phyloP scores from a whole-genome alignment of 257 asterid species.

The Solanum etuberosum region DNA sequence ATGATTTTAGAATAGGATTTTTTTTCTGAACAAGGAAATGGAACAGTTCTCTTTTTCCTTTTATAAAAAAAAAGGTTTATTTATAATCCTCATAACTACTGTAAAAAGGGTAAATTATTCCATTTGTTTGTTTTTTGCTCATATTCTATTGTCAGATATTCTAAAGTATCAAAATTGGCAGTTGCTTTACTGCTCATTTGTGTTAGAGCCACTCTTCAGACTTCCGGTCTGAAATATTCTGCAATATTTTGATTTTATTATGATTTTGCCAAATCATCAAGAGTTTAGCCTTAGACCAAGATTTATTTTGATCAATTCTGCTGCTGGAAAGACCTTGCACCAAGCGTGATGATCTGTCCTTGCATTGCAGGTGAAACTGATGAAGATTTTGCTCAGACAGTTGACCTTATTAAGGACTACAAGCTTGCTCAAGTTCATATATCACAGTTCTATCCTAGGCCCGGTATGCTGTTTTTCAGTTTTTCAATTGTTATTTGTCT shows the following conservation, averaged over 20 bases:
- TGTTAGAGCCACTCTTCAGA: background rate
- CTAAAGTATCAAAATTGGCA: background rate
- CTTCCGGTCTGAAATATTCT: background rate
- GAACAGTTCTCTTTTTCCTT: background rate
- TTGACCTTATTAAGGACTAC: slow-evolving; percentile 71
- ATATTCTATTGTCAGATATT: background rate
- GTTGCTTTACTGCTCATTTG: background rate
- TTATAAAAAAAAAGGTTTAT: background rate
- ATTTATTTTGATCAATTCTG: background rate
- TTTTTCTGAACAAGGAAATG: background rate
- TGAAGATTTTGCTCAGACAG: slow-evolving; percentile 73
- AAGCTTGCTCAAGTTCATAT: slow-evolving; percentile 87
- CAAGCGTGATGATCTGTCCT: background rate
- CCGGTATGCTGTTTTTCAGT: slow-evolving; percentile 39
- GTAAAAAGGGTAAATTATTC: background rate
- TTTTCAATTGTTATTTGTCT: background rate
- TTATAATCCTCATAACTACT: background rate
- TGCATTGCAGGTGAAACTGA: slow-evolving; percentile 77
- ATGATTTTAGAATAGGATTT: background rate
- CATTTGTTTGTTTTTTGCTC: background rate
- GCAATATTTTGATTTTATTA: background rate
- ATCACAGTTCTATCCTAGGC: slow-evolving; percentile 90
- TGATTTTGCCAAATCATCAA: background rate
- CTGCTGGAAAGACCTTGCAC: background rate
- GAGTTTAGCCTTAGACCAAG: background rate